phyloP scores from a whole-genome alignment of 2,329 filamentous ascomycete genomes.

The Plectosphaerella sp. region DNA sequence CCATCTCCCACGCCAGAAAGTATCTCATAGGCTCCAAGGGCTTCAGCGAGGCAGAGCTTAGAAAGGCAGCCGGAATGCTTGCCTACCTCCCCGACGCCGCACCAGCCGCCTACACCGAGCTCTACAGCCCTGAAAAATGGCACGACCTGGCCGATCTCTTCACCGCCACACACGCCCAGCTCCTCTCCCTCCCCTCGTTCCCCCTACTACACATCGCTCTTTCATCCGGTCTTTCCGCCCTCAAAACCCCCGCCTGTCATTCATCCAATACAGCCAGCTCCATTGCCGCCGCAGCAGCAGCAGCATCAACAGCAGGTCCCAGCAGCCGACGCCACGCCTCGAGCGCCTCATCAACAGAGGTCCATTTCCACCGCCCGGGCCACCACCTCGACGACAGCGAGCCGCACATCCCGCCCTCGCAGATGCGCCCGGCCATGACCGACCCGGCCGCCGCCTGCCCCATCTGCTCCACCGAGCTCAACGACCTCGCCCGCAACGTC shows the following conservation, averaged over 20 bases:
- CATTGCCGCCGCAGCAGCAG: not conserved
- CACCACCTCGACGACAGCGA: constrained; percentile 19
- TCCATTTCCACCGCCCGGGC: constrained; percentile 3
- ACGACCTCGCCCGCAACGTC: constrained; percentile 81
- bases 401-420: constrained; percentile 19
- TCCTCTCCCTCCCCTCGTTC: constrained; percentile 76
- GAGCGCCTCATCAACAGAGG: not conserved
- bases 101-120: constrained; percentile 42
- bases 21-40: constrained; percentile 69
- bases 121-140: constrained; percentile 76
- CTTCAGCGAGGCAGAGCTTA: constrained; percentile 63
- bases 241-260: constrained; percentile 95
- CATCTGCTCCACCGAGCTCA: constrained; percentile 93
- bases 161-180: constrained; percentile 76
- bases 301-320: too few species aligned
- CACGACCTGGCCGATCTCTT: constrained; percentile 72
- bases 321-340: constrained; percentile 5
- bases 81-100: constrained; percentile 62
- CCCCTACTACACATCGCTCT: constrained; percentile 89
- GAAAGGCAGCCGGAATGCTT: constrained; percentile 73
- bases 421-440: constrained; percentile 29
- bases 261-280: constrained; percentile 49
- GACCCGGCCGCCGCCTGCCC: constrained; percentile 53
- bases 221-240: constrained; percentile 83
- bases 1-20: constrained; percentile 77